These are phyloP conservation scores for Candida sanyiensis DNA, from an alignment of 805 yeast genomes.

Conservation along the genomic window DNA sequence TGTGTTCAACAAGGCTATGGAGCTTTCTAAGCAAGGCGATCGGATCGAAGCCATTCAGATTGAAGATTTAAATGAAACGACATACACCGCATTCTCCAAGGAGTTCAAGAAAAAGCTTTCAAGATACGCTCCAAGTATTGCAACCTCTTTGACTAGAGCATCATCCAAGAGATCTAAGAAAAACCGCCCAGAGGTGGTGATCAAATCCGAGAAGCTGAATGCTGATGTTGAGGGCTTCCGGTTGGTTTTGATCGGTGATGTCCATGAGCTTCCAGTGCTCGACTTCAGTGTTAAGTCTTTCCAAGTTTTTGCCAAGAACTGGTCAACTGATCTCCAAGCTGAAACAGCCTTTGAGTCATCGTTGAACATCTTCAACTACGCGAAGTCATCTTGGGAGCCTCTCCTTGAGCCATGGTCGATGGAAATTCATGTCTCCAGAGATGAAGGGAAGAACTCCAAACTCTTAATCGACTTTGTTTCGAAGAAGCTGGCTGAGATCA, in stretches of 20 bases:
- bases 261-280: slow-evolving; percentile 82
- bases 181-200: slow-evolving; percentile 34
- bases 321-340: slow-evolving; percentile 81
- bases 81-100: slow-evolving; percentile 44
- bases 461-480: slow-evolving; percentile 67
- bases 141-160: slow-evolving; percentile 43
- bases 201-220: slow-evolving; percentile 63
- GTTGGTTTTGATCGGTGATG: slow-evolving; percentile 80
- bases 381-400: slow-evolving; percentile 94
- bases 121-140: slow-evolving; percentile 63
- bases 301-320: slow-evolving; percentile 60
- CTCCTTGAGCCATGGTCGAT: slow-evolving; percentile 83
- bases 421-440: slow-evolving; percentile 59
- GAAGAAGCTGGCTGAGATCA: slow-evolving; percentile 68
- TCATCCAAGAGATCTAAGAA: slow-evolving; percentile 20
- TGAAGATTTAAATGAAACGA: slow-evolving; percentile 14
- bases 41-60: slow-evolving; percentile 17
- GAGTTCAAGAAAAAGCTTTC: slow-evolving; percentile 57
- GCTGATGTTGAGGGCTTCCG: slow-evolving; percentile 72
- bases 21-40: slow-evolving; percentile 27
- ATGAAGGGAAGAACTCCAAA: slow-evolving; percentile 39
- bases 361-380: slow-evolving; percentile 77
- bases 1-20: slow-evolving; percentile 68
- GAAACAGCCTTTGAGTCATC: slow-evolving; percentile 58
- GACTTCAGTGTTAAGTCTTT: slow-evolving; percentile 74